phyloP scores from a whole-genome alignment of 176 grass and related monocot species.

The Eleusine coracana region DNA sequence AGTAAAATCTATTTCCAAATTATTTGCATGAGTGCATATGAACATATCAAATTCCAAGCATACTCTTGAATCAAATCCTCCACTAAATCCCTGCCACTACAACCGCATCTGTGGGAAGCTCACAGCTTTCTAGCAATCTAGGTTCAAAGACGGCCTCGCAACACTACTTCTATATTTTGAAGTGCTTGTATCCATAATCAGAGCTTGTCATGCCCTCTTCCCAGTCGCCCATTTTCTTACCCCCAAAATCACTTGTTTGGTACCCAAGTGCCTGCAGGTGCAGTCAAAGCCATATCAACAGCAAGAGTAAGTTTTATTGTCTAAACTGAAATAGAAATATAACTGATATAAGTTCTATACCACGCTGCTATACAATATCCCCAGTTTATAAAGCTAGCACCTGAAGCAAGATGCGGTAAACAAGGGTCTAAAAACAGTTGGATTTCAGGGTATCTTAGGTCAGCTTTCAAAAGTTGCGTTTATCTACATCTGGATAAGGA shows the following conservation, averaged over 20 bases:
- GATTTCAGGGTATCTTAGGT: not conserved
- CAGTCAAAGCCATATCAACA: slow-evolving; percentile 16
- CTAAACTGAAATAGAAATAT: not conserved
- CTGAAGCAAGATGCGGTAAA: not conserved
- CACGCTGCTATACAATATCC: not conserved
- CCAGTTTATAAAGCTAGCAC: not conserved
- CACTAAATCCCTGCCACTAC: not conserved
- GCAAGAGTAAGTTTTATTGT: not conserved
- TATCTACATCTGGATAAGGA: not conserved
- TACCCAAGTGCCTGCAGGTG: slow-evolving; percentile 69
- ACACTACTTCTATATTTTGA: slow-evolving; percentile 59
- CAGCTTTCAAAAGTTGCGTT: not conserved
- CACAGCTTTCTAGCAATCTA: not conserved
- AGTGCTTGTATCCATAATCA: slow-evolving; percentile 78
- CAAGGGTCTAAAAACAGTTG: not conserved
- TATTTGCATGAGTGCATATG: slow-evolving; percentile 27
- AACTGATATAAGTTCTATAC: not conserved
- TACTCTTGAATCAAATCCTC: not conserved
- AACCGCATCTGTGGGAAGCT: not conserved
- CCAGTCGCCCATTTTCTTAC: slow-evolving; percentile 72
- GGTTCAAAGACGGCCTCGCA: not conserved
- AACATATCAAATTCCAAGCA: not conserved
- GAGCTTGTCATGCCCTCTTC: slow-evolving; percentile 88
- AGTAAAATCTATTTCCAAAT: not conserved
- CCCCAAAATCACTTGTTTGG: slow-evolving; percentile 82